Conservation (phyloP, 2,329 filamentous ascomycete species). For the Colletotrichum sp. region DNA sequence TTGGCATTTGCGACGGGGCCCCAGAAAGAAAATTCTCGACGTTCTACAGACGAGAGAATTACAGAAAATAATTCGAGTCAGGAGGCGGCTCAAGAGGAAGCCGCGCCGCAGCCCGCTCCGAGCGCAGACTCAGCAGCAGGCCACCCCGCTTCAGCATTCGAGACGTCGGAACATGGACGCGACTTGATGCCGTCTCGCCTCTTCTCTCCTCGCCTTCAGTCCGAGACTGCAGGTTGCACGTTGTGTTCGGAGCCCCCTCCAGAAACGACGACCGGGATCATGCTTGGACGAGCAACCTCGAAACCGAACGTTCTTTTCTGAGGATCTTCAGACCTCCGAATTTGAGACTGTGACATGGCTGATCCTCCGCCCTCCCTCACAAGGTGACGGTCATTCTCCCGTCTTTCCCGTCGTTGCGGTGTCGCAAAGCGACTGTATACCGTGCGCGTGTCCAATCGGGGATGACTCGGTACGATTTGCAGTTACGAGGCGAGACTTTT, state of each 20-base stretch:
- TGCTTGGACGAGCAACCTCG: neutral
- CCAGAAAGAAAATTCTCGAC: neutral
- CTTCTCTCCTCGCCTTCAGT: neutral
- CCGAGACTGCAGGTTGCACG: neutral
- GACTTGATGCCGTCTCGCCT: conserved; percentile 5
- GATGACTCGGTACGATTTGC: neutral
- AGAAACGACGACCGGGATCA: neutral
- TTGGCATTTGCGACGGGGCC: conserved; percentile 1
- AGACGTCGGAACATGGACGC: conserved; percentile 15
- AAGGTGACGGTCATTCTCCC: neutral
- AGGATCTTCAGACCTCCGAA: neutral
- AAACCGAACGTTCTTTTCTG: neutral
- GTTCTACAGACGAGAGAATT: neutral
- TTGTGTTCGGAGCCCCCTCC: neutral
- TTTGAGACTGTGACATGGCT: conserved; percentile 9
- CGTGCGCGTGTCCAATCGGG: neutral
- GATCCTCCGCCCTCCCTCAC: neutral
- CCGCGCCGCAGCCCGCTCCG: neutral
- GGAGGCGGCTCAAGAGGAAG: neutral
- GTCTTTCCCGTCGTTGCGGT: neutral
- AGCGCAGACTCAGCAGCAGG: neutral
- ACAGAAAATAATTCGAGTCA: conserved; percentile 2
- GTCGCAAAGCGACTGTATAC: neutral
- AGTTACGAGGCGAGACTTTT: neutral
- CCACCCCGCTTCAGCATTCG: neutral